Conservation (phyloP, 2,329 filamentous ascomycete species). For the Metarhizium rileyi region DNA sequence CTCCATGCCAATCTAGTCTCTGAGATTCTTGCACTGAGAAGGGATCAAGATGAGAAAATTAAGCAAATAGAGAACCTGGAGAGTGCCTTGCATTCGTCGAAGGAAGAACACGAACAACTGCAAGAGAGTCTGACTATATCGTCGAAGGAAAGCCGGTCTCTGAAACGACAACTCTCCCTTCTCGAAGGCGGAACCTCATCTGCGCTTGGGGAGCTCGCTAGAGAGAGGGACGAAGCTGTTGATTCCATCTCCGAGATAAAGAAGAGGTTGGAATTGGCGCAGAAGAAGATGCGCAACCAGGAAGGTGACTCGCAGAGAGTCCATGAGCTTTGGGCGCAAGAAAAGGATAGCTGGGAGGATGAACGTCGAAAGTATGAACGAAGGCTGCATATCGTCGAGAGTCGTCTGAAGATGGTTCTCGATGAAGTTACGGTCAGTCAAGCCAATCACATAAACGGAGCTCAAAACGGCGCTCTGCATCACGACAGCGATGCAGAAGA, state of each 20-base stretch:
- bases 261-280: constrained; percentile 64
- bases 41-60: constrained; percentile 85
- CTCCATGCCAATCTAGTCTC: constrained; percentile 90
- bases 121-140: constrained; percentile 51
- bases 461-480: constrained; percentile 23
- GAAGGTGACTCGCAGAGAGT: constrained; percentile 76
- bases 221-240: constrained; percentile 77
- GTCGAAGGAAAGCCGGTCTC: constrained; percentile 65
- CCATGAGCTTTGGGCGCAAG: constrained; percentile 72
- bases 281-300: constrained; percentile 67
- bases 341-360: constrained; percentile 76
- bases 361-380: constrained; percentile 76
- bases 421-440: constrained; percentile 75
- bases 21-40: constrained; percentile 77
- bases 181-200: constrained; percentile 83
- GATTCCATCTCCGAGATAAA: constrained; percentile 62
- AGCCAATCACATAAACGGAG: constrained; percentile 36
- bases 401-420: constrained; percentile 69
- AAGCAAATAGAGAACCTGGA: constrained; percentile 82
- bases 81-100: constrained; percentile 57
- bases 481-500: constrained; percentile 53
- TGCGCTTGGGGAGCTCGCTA: constrained; percentile 71
- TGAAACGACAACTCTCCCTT: constrained; percentile 77
- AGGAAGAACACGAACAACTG: constrained; percentile 65
- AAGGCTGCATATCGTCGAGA: constrained; percentile 83